Evolutionary conservation across 1,284 basidiomycete genomes (phyloP), one percentile per base, ranked within the genome.

Genomic region (Papiliotrema laurentii): DNA sequence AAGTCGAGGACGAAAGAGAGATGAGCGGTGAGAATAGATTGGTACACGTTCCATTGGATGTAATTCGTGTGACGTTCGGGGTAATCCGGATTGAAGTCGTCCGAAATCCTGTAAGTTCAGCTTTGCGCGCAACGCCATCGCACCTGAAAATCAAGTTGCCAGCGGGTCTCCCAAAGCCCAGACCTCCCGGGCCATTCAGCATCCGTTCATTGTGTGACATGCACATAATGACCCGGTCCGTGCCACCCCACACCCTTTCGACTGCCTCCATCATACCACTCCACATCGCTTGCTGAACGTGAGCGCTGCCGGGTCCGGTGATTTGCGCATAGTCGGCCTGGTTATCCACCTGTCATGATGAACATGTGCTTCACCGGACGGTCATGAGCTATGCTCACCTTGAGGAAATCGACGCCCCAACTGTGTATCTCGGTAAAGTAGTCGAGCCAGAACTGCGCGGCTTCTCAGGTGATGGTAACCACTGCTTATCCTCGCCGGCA

Each of bases 191-290:
- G 11, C 64, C 64, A 44, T 56, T 58, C 27, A 60, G 50, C 53
- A 57, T 59, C n/a, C 50, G 27, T 34, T 63, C 63, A 33, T 53
- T 58, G 40, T 67, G 63, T 25, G 61, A 51, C 64, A 67, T 67
- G 54, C 64, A 63, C 54, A 61, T 60, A 50, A 67, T 62, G 25
- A 67, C 41, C 22, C 54, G 38, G 11, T 50, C 51, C 11, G 47
- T 45, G n/a, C 31, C n/a, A 16, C 61, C 64, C 39, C 54, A 67
- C 0, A 55, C 42, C 4, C 55, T 45, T 11, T 47, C 45, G 3
- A 55, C 58, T 1, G 59, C 63, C 3, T 44, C 26, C 18, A 61
- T 41, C 50, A 63, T 53, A 1, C 52, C 51, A 2, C 21, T 25
- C 59, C 59, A 67, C 36, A 67, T 44, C 1, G 49, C 46, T 27